A percentile compares a stretch with the other conserved stretches of the same genome.
These are phyloP conservation scores for Citrullus colocynthis DNA, from an alignment of 306 rosid genomes.

Conservation along the genomic window DNA sequence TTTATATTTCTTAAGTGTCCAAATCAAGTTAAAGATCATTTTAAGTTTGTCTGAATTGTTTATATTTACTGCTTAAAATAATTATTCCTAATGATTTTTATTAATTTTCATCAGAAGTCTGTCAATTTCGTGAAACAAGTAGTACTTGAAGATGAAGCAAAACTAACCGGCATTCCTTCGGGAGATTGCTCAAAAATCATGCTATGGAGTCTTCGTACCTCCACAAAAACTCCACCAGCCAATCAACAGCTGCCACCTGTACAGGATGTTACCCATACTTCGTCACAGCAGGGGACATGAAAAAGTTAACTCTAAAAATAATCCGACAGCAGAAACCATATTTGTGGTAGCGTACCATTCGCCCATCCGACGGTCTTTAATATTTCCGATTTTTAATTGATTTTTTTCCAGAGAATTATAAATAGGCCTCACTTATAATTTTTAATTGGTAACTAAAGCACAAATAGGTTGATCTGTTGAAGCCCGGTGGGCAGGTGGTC, in stretches of 20 bases:
- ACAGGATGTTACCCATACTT: slow-evolving; percentile 3
- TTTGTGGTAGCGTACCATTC: background rate
- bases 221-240: slow-evolving; percentile 11
- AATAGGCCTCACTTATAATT: background rate
- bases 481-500: background rate
- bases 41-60: background rate
- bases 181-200: slow-evolving; percentile 69
- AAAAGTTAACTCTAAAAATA: background rate
- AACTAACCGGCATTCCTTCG: slow-evolving; percentile 74
- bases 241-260: slow-evolving; percentile 17
- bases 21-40: background rate
- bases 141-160: slow-evolving; percentile 81
- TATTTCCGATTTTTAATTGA: background rate
- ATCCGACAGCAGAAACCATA: slow-evolving; percentile 11
- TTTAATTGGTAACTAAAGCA: too few species aligned
- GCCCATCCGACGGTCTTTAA: background rate
- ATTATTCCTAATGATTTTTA: background rate
- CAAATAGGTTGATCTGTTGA: background rate
- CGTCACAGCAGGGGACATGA: background rate
- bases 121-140: slow-evolving; percentile 91
- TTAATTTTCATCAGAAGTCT: slow-evolving; percentile 39
- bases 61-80: background rate
- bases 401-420: background rate
- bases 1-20: background rate
- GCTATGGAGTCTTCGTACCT: slow-evolving; percentile 65